Base-by-base conservation (phyloP, 2,329 filamentous ascomycete genomes). In the Bipolaris sorokiniana region DNA sequence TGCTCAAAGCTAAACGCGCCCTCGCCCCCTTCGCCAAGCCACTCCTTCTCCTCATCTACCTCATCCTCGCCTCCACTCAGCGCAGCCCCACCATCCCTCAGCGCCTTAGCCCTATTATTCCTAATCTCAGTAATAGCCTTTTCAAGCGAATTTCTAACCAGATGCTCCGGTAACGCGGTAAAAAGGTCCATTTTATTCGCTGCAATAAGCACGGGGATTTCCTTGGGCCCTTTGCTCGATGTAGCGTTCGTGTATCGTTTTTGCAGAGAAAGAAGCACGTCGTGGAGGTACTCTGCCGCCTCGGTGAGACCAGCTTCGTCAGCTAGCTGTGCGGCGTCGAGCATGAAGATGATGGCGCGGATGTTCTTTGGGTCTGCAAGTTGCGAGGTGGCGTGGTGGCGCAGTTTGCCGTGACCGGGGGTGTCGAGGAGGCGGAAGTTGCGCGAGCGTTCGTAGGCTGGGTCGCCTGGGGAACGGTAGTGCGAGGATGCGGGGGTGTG, bases 131-230 rank as follows among this genome's bases (percentile, higher is more conserved):
- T 86, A 58, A 98, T 86, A 75, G 97, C 94, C 11, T 83, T 81
- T 78, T 98, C 93, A 13, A 99, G 81, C 62, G 85, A 86, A 51
- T 83, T 83, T 76, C 86, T 89, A 57, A 97, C 90, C 31, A 96
- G 81, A 5, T 85, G 83, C 0, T 90, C 86, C 0, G 95, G 95
- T 49, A 97, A 80, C 7, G 94, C 92, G 0, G 95, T 97, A 75
- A 99, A 99, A 1, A 99, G 83, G 75, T 99, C 95, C 73, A 92
- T 85, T 83, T 99, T 99, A 78, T 98, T 99, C 51, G 92, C 93
- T 1, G 92, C 93, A 33, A 99, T 81, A 34, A 99, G 83, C 7
- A 99, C 83, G 0, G 90, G 88, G 7, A 95, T 83, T 20, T 85
- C 82, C 20, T 81, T 78, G 0, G 85, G 83, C 0, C 81, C 81